These are phyloP conservation scores for Microbotryum lychnidis-dioicae DNA, from an alignment of 1,284 basidiomycete species.

Conservation along the genomic window DNA sequence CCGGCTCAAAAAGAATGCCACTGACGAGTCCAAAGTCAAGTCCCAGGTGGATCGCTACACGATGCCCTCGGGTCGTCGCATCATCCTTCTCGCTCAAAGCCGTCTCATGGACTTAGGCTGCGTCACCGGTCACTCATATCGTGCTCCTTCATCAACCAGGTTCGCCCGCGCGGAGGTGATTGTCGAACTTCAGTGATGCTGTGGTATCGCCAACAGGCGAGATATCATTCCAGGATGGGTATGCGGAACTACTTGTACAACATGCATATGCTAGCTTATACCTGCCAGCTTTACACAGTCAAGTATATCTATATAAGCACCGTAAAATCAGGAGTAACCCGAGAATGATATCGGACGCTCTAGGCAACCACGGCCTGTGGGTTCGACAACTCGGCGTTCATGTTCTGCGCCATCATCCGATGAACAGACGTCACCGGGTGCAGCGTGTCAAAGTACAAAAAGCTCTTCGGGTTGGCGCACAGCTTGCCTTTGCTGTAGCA, in stretches of 20 bases:
- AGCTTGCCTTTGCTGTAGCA: slow-evolving; percentile 22
- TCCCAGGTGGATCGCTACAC: slow-evolving; percentile 98
- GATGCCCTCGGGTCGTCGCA: slow-evolving; percentile 79
- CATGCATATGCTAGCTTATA: too few relatives aligned
- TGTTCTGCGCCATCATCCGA: slow-evolving; percentile 17
- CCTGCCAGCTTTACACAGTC: too few relatives aligned
- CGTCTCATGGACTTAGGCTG: slow-evolving; percentile 98
- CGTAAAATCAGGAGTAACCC: too few relatives aligned
- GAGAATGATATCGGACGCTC: too few relatives aligned
- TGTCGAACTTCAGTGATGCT: too few relatives aligned
- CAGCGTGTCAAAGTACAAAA: slow-evolving; percentile 27
- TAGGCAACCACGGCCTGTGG: too few relatives aligned
- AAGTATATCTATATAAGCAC: too few relatives aligned
- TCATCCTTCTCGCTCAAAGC: slow-evolving; percentile 95
- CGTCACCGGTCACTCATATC: slow-evolving; percentile 69
- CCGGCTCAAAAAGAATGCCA: slow-evolving; percentile 93
- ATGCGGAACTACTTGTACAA: too few relatives aligned
- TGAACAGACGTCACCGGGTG: slow-evolving; percentile 23
- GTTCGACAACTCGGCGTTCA: slow-evolving; percentile 2
- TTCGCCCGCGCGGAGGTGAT: slow-evolving; percentile 39
- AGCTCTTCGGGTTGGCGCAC: slow-evolving; percentile 18
- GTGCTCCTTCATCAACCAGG: slow-evolving; percentile 96
- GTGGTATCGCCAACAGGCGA: too few relatives aligned
- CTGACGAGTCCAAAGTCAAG: slow-evolving; percentile 82
- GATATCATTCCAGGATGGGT: too few relatives aligned